Percentiles rank a stretch among this genome's conserved stretches.
Conservation (phyloP, 208 protist species). For the Acanthamoeba quina region DNA sequence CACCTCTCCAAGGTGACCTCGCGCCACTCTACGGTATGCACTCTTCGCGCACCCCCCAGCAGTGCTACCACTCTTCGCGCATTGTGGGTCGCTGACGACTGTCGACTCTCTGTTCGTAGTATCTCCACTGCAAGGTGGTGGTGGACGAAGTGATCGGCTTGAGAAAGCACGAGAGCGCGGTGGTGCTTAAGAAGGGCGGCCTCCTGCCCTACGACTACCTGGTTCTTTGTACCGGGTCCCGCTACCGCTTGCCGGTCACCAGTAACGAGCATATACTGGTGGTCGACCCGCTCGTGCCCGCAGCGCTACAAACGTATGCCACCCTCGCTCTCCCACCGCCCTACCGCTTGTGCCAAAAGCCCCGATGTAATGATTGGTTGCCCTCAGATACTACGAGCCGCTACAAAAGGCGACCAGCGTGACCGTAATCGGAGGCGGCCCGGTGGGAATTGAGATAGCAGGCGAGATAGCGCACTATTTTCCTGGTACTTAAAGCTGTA, state of each 20-base stretch:
- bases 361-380: not conserved
- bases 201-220: slow-evolving; percentile 47
- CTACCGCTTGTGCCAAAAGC: not conserved
- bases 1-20: slow-evolving; percentile 20
- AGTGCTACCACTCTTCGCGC: not conserved
- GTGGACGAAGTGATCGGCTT: not conserved
- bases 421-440: slow-evolving; percentile 66
- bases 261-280: not conserved
- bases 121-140: slow-evolving; percentile 42
- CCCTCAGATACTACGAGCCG: not conserved
- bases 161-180: slow-evolving; percentile 18
- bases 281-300: not conserved
- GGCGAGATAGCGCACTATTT: slow-evolving; percentile 80
- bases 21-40: not conserved
- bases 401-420: not conserved
- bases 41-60: not conserved
- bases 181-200: slow-evolving; percentile 22
- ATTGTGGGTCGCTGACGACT: not conserved
- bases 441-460: slow-evolving; percentile 82
- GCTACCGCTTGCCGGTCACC: not conserved
- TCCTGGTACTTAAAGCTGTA: slow-evolving; percentile 2
- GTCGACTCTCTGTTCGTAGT: not conserved
- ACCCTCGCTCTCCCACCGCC: not conserved
- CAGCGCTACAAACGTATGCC: not conserved
- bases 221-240: slow-evolving; percentile 24